Evolutionary conservation across 768 basidiomycete genomes (phyloP), one percentile per base, ranked within the genome.

Genomic region (Lentinula guzmanii): DNA sequence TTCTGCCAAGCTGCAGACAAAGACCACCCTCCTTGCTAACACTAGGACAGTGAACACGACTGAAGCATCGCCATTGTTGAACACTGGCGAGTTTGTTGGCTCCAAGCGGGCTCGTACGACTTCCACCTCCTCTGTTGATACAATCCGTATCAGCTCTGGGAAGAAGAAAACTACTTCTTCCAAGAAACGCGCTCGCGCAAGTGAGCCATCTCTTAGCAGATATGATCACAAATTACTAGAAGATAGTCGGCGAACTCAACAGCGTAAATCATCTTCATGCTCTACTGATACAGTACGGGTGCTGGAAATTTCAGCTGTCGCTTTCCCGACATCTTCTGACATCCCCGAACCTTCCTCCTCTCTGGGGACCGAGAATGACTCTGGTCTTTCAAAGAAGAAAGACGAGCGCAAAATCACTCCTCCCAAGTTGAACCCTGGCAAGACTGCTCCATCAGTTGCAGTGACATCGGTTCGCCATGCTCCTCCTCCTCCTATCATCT

Each of bases 1-100:
- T 33, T 52, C 59, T 60, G 39, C 59, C 59, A 37, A 41, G 59
- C 35, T 28, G 59, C 59, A 60, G 59, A 60, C 59, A 42, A 60
- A 60, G 35, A 41, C 51, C 39, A 60, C 59, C 4, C 51, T 52
- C 59, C n/a, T 60, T 60, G 33, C 18, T 15, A 52, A 52, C 37
- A 16, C 59, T 9, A 37, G 50, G 48, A 52, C 51, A n/a, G 18
- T 45, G 51, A 52, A 51, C 24, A 60, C 37, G 13, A 28, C 15
- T 21, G 16, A 60, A n/a, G 8, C 46, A 16, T 42, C 37, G 15
- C 37, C 50, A 24, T 10, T 33, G 39, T 41, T 52, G 37, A 50
- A 5, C 35, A 52, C 15, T 50, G 28, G 48, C 28, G 59, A 52
- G 16, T 0, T 50, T n/a, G 8, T 48, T 45, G 43, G 37, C 10